Evolutionary conservation across 371 early-diverging fungal genomes (phyloP).

Genomic region (Apophysomyces elegans): DNA sequence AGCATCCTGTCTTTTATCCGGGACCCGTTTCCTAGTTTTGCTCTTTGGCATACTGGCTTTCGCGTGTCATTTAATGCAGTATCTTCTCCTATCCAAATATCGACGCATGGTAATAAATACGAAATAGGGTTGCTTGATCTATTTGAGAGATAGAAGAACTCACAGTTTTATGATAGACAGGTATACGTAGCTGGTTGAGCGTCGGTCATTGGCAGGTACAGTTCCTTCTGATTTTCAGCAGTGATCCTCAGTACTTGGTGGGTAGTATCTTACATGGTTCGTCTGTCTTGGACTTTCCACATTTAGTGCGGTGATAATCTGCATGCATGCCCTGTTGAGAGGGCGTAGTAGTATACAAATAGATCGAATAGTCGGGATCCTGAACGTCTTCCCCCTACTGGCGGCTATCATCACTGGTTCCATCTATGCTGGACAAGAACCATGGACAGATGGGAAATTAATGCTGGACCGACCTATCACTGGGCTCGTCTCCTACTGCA

Average conservation of each 20-base stretch:
- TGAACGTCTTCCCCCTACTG: neutral
- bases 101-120: neutral
- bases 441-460: conserved; percentile 5
- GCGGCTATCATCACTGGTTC: neutral
- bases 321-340: neutral
- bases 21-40: neutral
- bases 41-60: neutral
- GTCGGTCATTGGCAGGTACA: conserved; percentile 7
- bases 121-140: neutral
- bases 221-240: neutral
- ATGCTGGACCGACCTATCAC: neutral
- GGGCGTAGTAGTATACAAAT: neutral
- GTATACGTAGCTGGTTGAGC: neutral
- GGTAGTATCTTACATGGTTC: conserved; percentile 6
- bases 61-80: neutral
- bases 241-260: neutral
- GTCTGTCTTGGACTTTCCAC: conserved; percentile 4
- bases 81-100: neutral
- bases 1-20: neutral
- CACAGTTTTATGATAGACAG: neutral
- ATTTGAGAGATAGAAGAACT: neutral
- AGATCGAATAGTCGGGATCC: neutral
- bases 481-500: neutral
- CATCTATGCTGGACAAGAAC: neutral
- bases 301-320: conserved; percentile 1